Base-by-base conservation (phyloP, 1,284 basidiomycete species). In the Trichosporon coremiiforme region DNA sequence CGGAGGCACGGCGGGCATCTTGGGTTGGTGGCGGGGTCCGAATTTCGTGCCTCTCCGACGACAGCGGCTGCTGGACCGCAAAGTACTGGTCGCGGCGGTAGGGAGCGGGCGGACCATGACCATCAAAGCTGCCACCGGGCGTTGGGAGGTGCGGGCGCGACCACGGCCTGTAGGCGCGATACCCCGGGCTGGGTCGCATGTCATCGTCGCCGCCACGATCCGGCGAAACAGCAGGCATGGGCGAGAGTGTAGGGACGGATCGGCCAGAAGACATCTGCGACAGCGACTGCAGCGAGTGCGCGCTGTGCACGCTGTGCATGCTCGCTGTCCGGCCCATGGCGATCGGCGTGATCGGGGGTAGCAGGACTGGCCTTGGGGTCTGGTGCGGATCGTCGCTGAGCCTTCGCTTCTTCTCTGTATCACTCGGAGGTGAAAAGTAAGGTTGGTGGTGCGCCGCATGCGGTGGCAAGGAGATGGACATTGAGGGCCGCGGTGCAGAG, bases 41-140 rank as follows among this genome's bases (percentile, higher is more conserved):
- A 6, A 70, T 45, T 12, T 67, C 66, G 41, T 68, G 57, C 9
- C 72, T 64, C 55, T 73, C 72, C 0, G 70, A 69, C 2, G 70
- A 71, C 13, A 73, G 55, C 10, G 69, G 66, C n/a, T 67, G 57
- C 57, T 62, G 57, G 8, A 62, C 57, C 0, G 57, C 31, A 62
- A 62, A 62, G 65, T 41, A 62, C 57, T 62, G 57, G 31, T 62
- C 57, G 31, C 57, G 57, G 29, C 57, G 17, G 57, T 62, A 62
- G 4, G 57, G 29, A 7, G 57, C 29, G 15, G 29, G 17, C 29
- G 31, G 29, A 8, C 22, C 17, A 12, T 33, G 29, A 15, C 31
- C 57, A 31, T 62, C 57, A 31, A n/a, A 33, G 29, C 29, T 33
- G 31, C 31, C 57, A 6, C 29, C 29, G 15, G 57, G 57, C 5